Evolutionary conservation across 2,329 filamentous ascomycete species (phyloP), one percentile per base, ranked within the genome.

Genomic region (Whalleya microplaca): DNA sequence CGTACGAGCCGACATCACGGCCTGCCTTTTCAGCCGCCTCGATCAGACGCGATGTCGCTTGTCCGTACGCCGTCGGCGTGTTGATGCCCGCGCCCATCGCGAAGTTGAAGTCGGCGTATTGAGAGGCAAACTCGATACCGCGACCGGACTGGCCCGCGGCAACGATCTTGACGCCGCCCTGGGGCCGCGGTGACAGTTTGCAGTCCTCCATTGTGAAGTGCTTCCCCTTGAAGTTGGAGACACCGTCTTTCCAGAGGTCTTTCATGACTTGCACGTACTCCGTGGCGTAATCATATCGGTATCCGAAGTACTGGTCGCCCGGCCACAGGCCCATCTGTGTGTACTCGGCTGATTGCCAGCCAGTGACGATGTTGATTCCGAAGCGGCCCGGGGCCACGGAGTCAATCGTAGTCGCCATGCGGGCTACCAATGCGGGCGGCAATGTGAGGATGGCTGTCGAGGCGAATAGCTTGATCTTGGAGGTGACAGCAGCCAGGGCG

Each of bases 161-260:
- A 2, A 73, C 64, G 44, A 73, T 69, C 51, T 71, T 59, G 53
- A 72, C 67, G 27, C 46, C 54, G 43, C 51, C 45, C 8, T 51
- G 53, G 7, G 63, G 64, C 16, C 56, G 50, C 20, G 64, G 64
- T 1, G 64, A 69, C 51, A 72, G 64, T 56, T 69, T 72, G 63
- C 71, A 72, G 59, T 72, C 70, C 1, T 67, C 66, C 70, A 72
- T 72, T 14, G 59, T 60, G 61, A 72, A 72, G 48, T 72, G 63
- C 45, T 69, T 67, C 2, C 71, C 70, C 58, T 72, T 68, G 54
- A 72, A 67, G 45, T 71, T 66, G 9, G 66, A 70, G 9, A 69
- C 66, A 3, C 71, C 70, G 16, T 65, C 58, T 6, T 63, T 55
- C 71, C 71, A 72, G 4, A 72, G 65, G 8, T 72, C 69, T 54